These are phyloP conservation scores for Colletotrichum kahawae DNA, from an alignment of 2,329 filamentous ascomycete species.

Conservation along the genomic window DNA sequence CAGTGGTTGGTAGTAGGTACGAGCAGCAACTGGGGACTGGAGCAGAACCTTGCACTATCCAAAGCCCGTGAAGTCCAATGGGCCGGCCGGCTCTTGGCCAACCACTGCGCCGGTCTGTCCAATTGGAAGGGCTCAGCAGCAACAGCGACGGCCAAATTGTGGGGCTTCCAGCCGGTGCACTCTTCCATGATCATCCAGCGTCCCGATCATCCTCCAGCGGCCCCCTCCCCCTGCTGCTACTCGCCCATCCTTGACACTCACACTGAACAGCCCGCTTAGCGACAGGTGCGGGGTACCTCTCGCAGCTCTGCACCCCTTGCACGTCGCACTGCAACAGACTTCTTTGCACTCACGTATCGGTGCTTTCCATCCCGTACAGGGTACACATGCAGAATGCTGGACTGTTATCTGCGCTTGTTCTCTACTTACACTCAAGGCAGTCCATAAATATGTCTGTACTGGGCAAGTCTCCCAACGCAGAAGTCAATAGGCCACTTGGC, in stretches of 20 bases:
- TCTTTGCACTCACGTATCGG: background rate
- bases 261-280: background rate
- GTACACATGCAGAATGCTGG: too few species aligned
- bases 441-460: background rate
- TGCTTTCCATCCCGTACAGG: background rate
- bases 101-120: slow-evolving; percentile 14
- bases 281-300: slow-evolving; percentile 17
- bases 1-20: background rate
- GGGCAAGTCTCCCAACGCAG: background rate
- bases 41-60: background rate
- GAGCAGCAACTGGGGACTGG: background rate
- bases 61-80: slow-evolving; percentile 11
- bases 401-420: too few species aligned
- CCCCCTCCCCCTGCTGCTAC: background rate
- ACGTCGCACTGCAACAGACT: background rate
- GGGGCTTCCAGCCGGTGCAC: background rate
- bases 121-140: background rate
- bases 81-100: slow-evolving; percentile 9
- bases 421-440: background rate
- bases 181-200: background rate
- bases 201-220: background rate
- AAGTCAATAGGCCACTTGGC: background rate
- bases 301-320: background rate
- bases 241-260: background rate
- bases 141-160: background rate